Percentiles rank a stretch among this genome's conserved stretches.
These are phyloP conservation scores for Cladosporium sp. DNA, from an alignment of 2,329 filamentous ascomycete genomes.

Conservation along the genomic window DNA sequence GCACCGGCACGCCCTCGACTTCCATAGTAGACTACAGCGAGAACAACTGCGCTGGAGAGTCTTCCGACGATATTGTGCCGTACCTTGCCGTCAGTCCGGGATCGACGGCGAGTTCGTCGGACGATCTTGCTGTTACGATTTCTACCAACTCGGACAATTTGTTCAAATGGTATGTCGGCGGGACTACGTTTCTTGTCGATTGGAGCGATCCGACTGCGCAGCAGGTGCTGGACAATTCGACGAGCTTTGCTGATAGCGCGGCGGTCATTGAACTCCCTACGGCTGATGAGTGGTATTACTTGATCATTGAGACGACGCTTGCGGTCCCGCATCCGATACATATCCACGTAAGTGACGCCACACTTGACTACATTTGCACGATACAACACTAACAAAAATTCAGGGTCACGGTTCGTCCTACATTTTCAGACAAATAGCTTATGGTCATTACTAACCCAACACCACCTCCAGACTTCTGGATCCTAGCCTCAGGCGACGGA, in stretches of 20 bases:
- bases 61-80: conserved; percentile 32
- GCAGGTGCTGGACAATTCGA: conserved; percentile 31
- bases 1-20: conserved; percentile 29
- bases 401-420: conserved; percentile 1
- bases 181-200: conserved; percentile 35
- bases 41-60: conserved; percentile 35
- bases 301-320: conserved; percentile 36
- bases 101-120: conserved; percentile 22
- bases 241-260: conserved; percentile 30
- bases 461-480: conserved; percentile 43
- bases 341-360: conserved; percentile 21
- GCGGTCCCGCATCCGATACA: conserved; percentile 28
- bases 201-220: conserved; percentile 37
- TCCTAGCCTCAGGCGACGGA: conserved; percentile 35
- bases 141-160: conserved; percentile 28
- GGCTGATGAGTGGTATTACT: conserved; percentile 32
- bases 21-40: conserved; percentile 30
- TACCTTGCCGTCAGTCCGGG: conserved; percentile 25
- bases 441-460: conserved; percentile 26
- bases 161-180: conserved; percentile 38
- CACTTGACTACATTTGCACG: background rate
- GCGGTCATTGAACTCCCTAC: conserved; percentile 31
- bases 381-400: background rate
- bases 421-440: background rate
- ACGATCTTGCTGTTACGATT: conserved; percentile 25